Percentiles rank a stretch among this genome's conserved stretches.
These are phyloP conservation scores for Anastatica hierochuntica DNA, from an alignment of 345 rosid genomes.

Conservation along the genomic window DNA sequence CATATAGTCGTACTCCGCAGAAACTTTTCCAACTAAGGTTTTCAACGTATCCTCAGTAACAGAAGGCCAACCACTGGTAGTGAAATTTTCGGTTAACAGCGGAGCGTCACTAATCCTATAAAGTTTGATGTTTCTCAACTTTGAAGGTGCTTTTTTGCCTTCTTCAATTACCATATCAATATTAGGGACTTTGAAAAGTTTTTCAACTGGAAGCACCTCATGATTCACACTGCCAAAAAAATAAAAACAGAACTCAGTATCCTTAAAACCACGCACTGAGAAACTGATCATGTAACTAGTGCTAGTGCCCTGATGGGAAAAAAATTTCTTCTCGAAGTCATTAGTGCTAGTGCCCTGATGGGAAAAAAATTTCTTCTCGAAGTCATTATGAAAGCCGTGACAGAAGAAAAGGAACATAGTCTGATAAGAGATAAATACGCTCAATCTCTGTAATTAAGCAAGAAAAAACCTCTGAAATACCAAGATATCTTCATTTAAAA, in stretches of 20 bases:
- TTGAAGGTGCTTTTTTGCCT: slow-evolving; percentile 72
- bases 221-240: slow-evolving; percentile 34
- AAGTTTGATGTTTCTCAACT: slow-evolving; percentile 55
- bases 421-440: too few species aligned
- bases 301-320: not conserved
- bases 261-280: not conserved
- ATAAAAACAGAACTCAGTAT: slow-evolving; percentile 4
- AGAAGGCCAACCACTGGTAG: slow-evolving; percentile 86
- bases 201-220: slow-evolving; percentile 41
- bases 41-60: slow-evolving; percentile 68
- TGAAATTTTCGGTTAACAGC: slow-evolving; percentile 50
- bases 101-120: slow-evolving; percentile 32
- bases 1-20: slow-evolving; percentile 48
- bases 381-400: too few species aligned
- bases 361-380: too few species aligned
- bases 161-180: slow-evolving; percentile 64
- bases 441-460: too few species aligned
- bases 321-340: not conserved
- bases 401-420: too few species aligned
- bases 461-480: too few species aligned
- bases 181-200: slow-evolving; percentile 56
- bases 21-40: slow-evolving; percentile 66
- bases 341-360: too few species aligned
- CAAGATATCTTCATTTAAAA: too few species aligned
- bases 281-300: not conserved